A percentile compares a stretch with the other conserved stretches of the same genome.
phyloP scores from a whole-genome alignment of 345 rosid genomes.

The Eucalyptus polyanthemos region DNA sequence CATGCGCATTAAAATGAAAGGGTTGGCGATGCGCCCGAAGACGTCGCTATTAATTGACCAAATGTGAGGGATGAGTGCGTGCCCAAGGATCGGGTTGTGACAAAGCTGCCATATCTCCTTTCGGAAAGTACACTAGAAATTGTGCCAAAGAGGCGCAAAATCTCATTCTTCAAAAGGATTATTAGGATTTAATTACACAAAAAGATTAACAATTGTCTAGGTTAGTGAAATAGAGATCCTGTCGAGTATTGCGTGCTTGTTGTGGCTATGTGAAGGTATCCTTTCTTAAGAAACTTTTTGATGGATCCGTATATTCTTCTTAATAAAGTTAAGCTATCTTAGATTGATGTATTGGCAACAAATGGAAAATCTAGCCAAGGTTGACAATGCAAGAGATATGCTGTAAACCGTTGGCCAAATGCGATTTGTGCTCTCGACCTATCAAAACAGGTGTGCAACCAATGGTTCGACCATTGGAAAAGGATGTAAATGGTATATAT shows the following conservation, averaged over 20 bases:
- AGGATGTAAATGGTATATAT: not conserved
- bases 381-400: not conserved
- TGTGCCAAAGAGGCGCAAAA: not conserved
- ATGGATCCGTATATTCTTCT: not conserved
- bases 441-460: not conserved
- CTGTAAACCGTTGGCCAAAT: not conserved
- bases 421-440: not conserved
- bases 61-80: too few relatives aligned
- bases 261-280: not conserved
- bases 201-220: not conserved
- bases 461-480: not conserved
- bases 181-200: not conserved
- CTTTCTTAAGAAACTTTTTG: not conserved
- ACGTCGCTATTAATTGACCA: too few relatives aligned
- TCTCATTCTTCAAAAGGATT: not conserved
- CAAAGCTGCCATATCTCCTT: not conserved
- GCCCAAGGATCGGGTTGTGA: too few relatives aligned
- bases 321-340: not conserved
- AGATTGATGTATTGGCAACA: not conserved
- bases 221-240: not conserved
- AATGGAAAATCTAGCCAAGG: not conserved
- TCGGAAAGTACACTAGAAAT: not conserved
- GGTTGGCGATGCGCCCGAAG: too few relatives aligned
- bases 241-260: not conserved
- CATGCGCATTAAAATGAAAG: too few relatives aligned